Conservation (phyloP, 73 alveolate species). For the Paramecium biaurelia region DNA sequence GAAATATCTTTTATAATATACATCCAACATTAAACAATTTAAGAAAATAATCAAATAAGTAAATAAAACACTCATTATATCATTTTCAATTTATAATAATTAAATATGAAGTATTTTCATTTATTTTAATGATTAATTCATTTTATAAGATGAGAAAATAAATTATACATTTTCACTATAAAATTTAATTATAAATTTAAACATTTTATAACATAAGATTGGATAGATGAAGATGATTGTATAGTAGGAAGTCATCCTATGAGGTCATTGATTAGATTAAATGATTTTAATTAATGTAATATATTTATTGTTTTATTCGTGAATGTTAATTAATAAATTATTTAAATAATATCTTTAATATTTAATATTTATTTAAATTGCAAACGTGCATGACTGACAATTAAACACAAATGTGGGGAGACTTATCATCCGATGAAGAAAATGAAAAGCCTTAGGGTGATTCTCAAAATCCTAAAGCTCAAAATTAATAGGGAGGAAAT, state of each 20-base stretch:
- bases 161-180: too few species aligned
- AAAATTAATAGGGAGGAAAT: background rate
- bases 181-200: too few species aligned
- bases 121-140: too few species aligned
- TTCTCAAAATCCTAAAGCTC: background rate
- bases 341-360: background rate
- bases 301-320: background rate
- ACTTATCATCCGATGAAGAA: background rate
- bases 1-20: too few species aligned
- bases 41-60: background rate
- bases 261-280: background rate
- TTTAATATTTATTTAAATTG: background rate
- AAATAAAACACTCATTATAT: too few species aligned
- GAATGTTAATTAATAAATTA: background rate
- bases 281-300: too few species aligned
- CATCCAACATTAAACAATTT: background rate
- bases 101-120: background rate
- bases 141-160: background rate
- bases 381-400: background rate
- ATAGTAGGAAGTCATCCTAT: too few species aligned
- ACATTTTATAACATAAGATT: background rate
- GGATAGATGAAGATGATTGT: too few species aligned
- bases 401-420: background rate
- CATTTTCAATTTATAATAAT: too few species aligned
- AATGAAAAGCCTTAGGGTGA: background rate